Conservation (phyloP, 768 basidiomycete species). For the Collybia nuda region DNA sequence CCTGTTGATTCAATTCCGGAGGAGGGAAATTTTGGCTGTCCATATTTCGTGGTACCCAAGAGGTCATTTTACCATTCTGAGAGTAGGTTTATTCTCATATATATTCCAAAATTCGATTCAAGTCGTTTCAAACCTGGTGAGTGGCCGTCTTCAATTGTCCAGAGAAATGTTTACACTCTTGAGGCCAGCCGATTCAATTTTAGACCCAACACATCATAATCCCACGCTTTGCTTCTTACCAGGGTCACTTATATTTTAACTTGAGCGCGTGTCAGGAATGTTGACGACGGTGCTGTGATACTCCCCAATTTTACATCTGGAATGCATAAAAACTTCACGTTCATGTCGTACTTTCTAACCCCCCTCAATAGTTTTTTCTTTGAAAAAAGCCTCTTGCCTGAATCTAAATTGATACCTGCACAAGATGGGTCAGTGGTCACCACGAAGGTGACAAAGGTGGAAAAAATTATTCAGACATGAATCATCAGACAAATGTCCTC, state of each 20-base stretch:
- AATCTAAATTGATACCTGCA: too few relatives aligned
- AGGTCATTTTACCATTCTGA: neutral
- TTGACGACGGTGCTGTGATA: too few relatives aligned
- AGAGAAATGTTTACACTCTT: conserved; percentile 72
- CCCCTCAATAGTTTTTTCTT: too few relatives aligned
- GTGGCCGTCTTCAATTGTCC: conserved; percentile 55
- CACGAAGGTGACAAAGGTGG: conserved; percentile 17
- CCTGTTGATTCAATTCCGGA: conserved; percentile 60
- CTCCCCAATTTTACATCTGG: too few relatives aligned
- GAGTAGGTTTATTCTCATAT: conserved; percentile 65
- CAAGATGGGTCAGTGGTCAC: too few relatives aligned
- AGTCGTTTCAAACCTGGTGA: conserved; percentile 60
- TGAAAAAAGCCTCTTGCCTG: too few relatives aligned
- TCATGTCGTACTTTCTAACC: too few relatives aligned
- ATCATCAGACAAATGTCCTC: conserved; percentile 19
- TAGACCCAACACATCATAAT: conserved; percentile 35
- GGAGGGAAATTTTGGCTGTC: conserved; percentile 16
- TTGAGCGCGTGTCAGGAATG: too few relatives aligned
- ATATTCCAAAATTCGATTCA: conserved; percentile 75
- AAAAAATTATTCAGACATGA: conserved; percentile 22
- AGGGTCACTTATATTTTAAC: too few relatives aligned
- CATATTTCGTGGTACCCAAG: neutral
- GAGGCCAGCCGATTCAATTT: conserved; percentile 53
- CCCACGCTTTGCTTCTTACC: conserved; percentile 41
- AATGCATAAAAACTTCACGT: too few relatives aligned